A percentile compares a stretch with the other conserved stretches of the same genome.
These are phyloP conservation scores for Zygotorulaspora danielsina DNA, from an alignment of 805 yeast species.

Conservation along the genomic window DNA sequence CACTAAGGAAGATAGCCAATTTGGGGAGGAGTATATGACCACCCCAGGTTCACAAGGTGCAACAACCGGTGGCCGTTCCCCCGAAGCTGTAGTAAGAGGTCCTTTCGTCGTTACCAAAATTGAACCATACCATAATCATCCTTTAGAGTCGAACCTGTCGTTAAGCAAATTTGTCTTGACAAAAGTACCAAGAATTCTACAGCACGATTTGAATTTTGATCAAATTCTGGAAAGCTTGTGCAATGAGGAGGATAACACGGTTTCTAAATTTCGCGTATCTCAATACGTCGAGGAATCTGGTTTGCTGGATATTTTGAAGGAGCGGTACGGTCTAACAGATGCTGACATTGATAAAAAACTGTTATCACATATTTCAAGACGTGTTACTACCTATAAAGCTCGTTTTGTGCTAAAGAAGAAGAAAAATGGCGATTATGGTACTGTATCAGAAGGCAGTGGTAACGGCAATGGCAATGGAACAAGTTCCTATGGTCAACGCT, in stretches of 20 bases:
- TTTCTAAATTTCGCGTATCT: constrained; percentile 33
- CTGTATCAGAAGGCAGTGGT: constrained; percentile 7
- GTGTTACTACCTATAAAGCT: constrained; percentile 36
- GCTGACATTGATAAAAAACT: constrained; percentile 33
- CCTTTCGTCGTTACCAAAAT: constrained; percentile 36
- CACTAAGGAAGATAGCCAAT: constrained; percentile 4
- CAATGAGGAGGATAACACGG: constrained; percentile 31
- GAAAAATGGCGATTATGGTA: constrained; percentile 32
- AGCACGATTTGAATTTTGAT: constrained; percentile 35
- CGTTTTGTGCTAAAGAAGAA: constrained; percentile 34
- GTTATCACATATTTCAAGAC: constrained; percentile 31
- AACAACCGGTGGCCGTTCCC: constrained; percentile 1
- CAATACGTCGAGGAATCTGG: constrained; percentile 36
- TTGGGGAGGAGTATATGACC: constrained; percentile 9
- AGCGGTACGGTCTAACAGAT: constrained; percentile 30
- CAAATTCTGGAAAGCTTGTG: constrained; percentile 31
- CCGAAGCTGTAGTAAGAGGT: constrained; percentile 19
- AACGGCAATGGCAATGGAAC: not conserved
- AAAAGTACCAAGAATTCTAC: constrained; percentile 34
- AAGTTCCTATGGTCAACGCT: constrained; percentile 4
- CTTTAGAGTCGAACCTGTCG: constrained; percentile 32
- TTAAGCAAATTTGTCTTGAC: constrained; percentile 33
- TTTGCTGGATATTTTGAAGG: constrained; percentile 29
- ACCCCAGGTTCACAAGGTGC: not conserved
- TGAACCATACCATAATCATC: constrained; percentile 36